Evolutionary conservation across 257 asterid genomes (phyloP).

Genomic region (Solanum piurae): DNA sequence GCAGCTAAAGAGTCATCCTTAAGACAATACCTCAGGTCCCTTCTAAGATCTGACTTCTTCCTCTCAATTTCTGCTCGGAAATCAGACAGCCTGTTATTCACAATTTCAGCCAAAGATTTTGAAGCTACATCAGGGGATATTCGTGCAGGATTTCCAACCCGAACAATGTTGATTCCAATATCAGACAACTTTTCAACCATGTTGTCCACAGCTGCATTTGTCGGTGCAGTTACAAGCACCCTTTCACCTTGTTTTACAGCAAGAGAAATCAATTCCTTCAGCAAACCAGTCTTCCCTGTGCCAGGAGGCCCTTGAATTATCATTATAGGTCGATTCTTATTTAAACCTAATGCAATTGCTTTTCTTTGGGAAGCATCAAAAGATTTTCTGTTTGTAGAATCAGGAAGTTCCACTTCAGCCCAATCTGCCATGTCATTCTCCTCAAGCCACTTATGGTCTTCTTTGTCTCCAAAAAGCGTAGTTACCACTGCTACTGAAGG

Average conservation of each 20-base stretch:
- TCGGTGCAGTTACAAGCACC: slow-evolving; percentile 96
- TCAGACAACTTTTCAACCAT: slow-evolving; percentile 83
- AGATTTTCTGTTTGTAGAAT: slow-evolving; percentile 26
- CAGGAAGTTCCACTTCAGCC: slow-evolving; percentile 49
- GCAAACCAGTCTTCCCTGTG: slow-evolving; percentile 83
- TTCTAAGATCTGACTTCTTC: slow-evolving; percentile 79
- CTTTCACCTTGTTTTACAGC: slow-evolving; percentile 79
- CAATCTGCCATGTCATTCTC: slow-evolving; percentile 53
- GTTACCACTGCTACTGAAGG: slow-evolving; percentile 72
- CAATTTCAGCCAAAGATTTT: slow-evolving; percentile 78
- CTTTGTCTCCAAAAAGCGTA: slow-evolving; percentile 76
- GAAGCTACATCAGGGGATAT: slow-evolving; percentile 79
- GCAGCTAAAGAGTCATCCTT: slow-evolving; percentile 94
- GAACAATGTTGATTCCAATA: slow-evolving; percentile 57
- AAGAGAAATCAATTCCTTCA: slow-evolving; percentile 64
- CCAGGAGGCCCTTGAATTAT: slow-evolving; percentile 97
- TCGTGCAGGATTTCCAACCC: slow-evolving; percentile 90
- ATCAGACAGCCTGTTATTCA: slow-evolving; percentile 58
- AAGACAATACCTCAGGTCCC: slow-evolving; percentile 77
- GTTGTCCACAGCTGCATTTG: slow-evolving; percentile 98
- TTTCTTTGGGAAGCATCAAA: slow-evolving; percentile 63
- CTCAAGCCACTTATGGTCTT: slow-evolving; percentile 55
- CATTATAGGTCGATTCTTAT: slow-evolving; percentile 73
- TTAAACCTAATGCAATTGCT: slow-evolving; percentile 84
- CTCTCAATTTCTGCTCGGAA: slow-evolving; percentile 70